These are phyloP conservation scores for Mucor velutinosus DNA, from an alignment of 371 early-diverging fungal species.

Conservation along the genomic window DNA sequence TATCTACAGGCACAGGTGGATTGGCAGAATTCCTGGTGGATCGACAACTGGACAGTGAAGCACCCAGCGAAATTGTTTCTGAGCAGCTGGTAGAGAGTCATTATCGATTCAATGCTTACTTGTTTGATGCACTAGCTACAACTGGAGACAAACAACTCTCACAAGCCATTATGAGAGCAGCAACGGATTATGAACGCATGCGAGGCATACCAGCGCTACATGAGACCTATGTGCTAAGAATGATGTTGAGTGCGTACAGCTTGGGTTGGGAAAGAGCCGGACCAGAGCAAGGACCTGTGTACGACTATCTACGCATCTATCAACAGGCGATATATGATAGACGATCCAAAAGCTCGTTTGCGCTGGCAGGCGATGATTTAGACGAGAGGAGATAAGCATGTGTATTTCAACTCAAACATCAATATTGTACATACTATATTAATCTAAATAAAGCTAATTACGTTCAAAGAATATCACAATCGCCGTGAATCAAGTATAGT, in stretches of 20 bases:
- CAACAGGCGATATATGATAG: conserved; percentile 23
- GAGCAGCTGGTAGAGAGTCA: conserved; percentile 25
- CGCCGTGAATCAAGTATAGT: no score
- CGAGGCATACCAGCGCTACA: conserved; percentile 24
- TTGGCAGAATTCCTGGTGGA: conserved; percentile 60
- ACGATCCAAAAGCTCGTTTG: background rate
- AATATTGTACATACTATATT: no score
- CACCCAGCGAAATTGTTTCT: conserved; percentile 13
- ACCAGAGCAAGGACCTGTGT: conserved; percentile 43
- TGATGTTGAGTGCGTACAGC: conserved; percentile 47
- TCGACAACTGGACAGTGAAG: conserved; percentile 26
- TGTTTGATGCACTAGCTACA: conserved; percentile 43
- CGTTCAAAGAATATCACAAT: no score
- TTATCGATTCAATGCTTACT: conserved; percentile 57
- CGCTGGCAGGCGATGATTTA: background rate
- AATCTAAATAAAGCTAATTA: no score
- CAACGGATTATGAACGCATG: conserved; percentile 40
- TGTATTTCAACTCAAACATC: background rate
- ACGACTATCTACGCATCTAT: conserved; percentile 53
- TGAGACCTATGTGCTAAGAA: conserved; percentile 44
- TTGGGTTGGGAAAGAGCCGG: conserved; percentile 51
- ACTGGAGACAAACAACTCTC: conserved; percentile 20
- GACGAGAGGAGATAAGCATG: background rate
- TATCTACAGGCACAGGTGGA: conserved; percentile 63
- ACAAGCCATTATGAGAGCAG: conserved; percentile 50